phyloP scores from a whole-genome alignment of 2,329 filamentous ascomycete genomes.

The Paraconiothyrium brasiliense region DNA sequence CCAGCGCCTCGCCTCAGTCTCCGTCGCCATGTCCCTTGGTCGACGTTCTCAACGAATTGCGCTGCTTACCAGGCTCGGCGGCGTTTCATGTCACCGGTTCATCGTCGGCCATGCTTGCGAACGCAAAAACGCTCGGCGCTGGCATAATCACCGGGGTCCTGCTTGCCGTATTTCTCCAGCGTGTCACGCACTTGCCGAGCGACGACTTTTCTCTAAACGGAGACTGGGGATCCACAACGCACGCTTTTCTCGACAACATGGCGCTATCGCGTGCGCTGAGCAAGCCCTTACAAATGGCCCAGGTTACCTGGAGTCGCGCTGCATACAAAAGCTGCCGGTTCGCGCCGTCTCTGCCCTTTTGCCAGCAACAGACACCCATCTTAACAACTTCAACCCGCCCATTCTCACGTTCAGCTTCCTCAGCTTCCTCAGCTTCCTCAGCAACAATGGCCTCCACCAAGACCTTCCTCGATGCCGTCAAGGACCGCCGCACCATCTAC shows the following conservation, averaged over 20 bases:
- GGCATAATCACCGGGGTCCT: slow-evolving; percentile 34
- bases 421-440: slow-evolving; percentile 30
- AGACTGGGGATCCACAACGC: slow-evolving; percentile 13
- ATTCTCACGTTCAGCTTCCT: slow-evolving; percentile 12
- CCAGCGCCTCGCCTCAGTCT: not conserved
- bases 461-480: slow-evolving; percentile 70
- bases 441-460: slow-evolving; percentile 52
- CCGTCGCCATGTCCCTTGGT: not conserved
- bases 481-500: slow-evolving; percentile 75
- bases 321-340: slow-evolving; percentile 34
- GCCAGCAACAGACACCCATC: slow-evolving; percentile 19
- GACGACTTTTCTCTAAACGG: slow-evolving; percentile 13
- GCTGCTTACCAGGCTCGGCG: too few species aligned
- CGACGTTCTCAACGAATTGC: not conserved
- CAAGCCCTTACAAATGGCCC: slow-evolving; percentile 45
- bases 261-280: slow-evolving; percentile 39
- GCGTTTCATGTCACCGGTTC: not conserved
- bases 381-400: slow-evolving; percentile 15
- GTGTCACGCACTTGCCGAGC: slow-evolving; percentile 31
- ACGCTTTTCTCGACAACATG: slow-evolving; percentile 31
- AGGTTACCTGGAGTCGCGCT: slow-evolving; percentile 22
- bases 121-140: slow-evolving; percentile 2
- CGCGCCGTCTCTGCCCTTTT: slow-evolving; percentile 21
- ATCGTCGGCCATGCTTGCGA: slow-evolving; percentile 11
- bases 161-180: slow-evolving; percentile 38